A percentile compares a stretch with the other conserved stretches of the same genome.
Conservation (phyloP, 768 basidiomycete genomes). For the Fomitopsis serialis region DNA sequence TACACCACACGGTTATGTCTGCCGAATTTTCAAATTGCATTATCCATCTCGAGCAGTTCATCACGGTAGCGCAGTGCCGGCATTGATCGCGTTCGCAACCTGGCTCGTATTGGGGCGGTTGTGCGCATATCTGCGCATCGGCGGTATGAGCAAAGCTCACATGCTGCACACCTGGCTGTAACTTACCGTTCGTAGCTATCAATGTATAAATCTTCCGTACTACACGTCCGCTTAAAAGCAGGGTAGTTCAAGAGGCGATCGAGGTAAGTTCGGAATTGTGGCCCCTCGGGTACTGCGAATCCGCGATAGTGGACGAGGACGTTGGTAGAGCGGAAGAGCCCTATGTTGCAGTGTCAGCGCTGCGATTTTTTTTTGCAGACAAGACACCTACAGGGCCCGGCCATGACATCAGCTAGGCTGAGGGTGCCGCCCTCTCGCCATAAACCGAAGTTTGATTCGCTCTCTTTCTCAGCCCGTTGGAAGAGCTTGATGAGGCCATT, state of each 20-base stretch:
- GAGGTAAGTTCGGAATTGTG: constrained; percentile 49
- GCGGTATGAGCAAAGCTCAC: neutral
- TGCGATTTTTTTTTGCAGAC: neutral
- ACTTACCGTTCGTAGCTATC: constrained; percentile 67
- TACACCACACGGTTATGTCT: too few species aligned
- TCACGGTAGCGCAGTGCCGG: constrained; percentile 60
- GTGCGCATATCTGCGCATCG: constrained; percentile 54
- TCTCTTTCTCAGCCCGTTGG: constrained; percentile 41
- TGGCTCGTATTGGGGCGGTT: constrained; percentile 76
- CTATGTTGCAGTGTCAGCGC: constrained; percentile 30
- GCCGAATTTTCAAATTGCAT: too few species aligned
- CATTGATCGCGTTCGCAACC: constrained; percentile 71
- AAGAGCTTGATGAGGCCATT: constrained; percentile 47
- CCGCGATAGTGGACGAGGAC: constrained; percentile 66
- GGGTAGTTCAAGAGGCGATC: constrained; percentile 52
- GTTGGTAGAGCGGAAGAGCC: constrained; percentile 62
- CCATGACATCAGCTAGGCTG: constrained; percentile 64
- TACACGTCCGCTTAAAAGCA: constrained; percentile 62
- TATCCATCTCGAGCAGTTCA: too few species aligned
- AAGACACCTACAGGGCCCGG: constrained; percentile 57
- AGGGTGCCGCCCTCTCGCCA: constrained; percentile 56
- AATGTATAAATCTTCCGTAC: constrained; percentile 58
- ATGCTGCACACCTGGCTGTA: neutral
- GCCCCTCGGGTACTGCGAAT: constrained; percentile 48
- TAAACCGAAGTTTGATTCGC: constrained; percentile 43